Evolutionary conservation across 2,329 filamentous ascomycete genomes (phyloP).

Genomic region (Ophiocordyceps unilateralis): DNA sequence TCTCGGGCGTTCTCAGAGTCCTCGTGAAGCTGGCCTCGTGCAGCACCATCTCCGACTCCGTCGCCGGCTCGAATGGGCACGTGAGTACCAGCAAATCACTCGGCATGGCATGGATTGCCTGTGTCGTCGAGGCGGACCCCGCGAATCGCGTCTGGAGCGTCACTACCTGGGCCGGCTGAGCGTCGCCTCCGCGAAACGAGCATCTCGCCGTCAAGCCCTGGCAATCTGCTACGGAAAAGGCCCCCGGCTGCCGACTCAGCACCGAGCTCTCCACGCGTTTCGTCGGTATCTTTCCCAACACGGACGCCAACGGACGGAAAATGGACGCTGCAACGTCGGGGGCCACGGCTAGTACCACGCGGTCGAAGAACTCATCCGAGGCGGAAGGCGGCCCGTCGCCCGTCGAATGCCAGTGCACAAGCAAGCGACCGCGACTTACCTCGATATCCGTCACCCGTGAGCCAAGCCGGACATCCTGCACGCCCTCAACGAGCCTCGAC

Average conservation of each 20-base stretch:
- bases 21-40: conserved; percentile 31
- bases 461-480: conserved; percentile 22
- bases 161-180: conserved; percentile 13
- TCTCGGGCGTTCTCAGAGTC: conserved; percentile 30
- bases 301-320: conserved; percentile 22
- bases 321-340: conserved; percentile 32
- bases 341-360: conserved; percentile 35
- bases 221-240: conserved; percentile 2
- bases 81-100: conserved; percentile 35
- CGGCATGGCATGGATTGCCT: conserved; percentile 33
- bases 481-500: conserved; percentile 20
- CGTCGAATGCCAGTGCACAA: conserved; percentile 16
- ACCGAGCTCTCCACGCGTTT: conserved; percentile 29
- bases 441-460: conserved; percentile 19
- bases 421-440: conserved; percentile 8
- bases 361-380: conserved; percentile 26
- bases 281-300: conserved; percentile 27
- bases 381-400: conserved; percentile 2
- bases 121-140: conserved; percentile 19
- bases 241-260: conserved; percentile 7
- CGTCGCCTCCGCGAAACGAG: conserved; percentile 10
- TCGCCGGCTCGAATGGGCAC: conserved; percentile 21
- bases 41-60: conserved; percentile 22
- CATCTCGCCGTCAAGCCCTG: conserved; percentile 5
- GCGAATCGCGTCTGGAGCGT: conserved; percentile 18